Evolutionary conservation across 495 filamentous ascomycete species (phyloP).

Genomic region (Sporormia fimetaria): DNA sequence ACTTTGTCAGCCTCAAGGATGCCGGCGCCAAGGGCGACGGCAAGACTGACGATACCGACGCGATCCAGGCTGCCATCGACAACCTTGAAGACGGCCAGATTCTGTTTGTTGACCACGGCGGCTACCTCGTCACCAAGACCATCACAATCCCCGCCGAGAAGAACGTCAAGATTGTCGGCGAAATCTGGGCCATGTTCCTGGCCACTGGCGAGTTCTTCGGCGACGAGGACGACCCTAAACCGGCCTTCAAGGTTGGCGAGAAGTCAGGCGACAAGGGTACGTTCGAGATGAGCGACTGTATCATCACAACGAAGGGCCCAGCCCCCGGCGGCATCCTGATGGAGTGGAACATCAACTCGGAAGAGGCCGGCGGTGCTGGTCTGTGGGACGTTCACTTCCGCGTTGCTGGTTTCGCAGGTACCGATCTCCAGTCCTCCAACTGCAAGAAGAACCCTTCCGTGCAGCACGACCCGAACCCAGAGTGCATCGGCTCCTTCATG

Average conservation of each 20-base stretch:
- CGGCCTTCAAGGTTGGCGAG: slow-evolving; percentile 54
- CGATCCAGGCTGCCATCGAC: slow-evolving; percentile 39
- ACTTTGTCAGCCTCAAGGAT: slow-evolving; percentile 49
- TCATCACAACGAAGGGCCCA: slow-evolving; percentile 50
- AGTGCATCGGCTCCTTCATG: slow-evolving; percentile 38
- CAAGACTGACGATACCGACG: slow-evolving; percentile 51
- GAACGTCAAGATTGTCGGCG: slow-evolving; percentile 33
- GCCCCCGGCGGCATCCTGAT: slow-evolving; percentile 61
- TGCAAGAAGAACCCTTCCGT: slow-evolving; percentile 30
- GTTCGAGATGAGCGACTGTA: slow-evolving; percentile 50
- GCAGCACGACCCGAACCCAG: slow-evolving; percentile 23
- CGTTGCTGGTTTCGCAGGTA: slow-evolving; percentile 37
- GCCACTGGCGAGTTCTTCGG: slow-evolving; percentile 50
- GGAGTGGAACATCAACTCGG: slow-evolving; percentile 54
- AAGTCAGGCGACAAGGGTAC: slow-evolving; percentile 38
- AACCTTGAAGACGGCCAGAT: slow-evolving; percentile 37
- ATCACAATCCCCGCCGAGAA: slow-evolving; percentile 29
- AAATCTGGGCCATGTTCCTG: slow-evolving; percentile 54
- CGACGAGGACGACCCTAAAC: slow-evolving; percentile 49
- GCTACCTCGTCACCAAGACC: slow-evolving; percentile 32
- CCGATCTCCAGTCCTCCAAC: slow-evolving; percentile 32
- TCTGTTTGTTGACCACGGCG: slow-evolving; percentile 37
- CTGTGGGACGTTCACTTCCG: slow-evolving; percentile 40
- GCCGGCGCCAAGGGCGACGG: slow-evolving; percentile 59
- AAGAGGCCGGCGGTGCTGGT: slow-evolving; percentile 32